Conservation (phyloP, 2,329 filamentous ascomycete species). For the Venturia nashicola region DNA sequence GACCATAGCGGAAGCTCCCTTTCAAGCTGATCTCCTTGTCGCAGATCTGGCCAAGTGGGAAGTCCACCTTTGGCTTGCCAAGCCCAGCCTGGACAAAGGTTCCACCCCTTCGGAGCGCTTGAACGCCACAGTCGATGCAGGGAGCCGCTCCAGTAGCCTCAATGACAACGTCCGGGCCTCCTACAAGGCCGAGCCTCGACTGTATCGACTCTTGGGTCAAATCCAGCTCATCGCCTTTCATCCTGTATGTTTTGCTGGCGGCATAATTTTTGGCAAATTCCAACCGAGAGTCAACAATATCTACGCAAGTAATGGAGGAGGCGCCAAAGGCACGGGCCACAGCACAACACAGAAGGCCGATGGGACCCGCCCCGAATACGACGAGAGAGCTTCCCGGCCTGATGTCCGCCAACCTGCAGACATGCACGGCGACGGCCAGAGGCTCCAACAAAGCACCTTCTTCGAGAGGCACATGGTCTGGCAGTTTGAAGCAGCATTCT, state of each 20-base stretch:
- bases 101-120: conserved; percentile 14
- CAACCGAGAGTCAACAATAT: conserved; percentile 14
- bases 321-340: conserved; percentile 16
- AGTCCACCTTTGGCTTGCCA: conserved; percentile 30
- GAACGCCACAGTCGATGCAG: conserved; percentile 15
- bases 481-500: conserved; percentile 19
- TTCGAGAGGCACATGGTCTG: conserved; percentile 16
- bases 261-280: conserved; percentile 16
- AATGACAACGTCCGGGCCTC: conserved; percentile 16
- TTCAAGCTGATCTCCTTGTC: conserved; percentile 36
- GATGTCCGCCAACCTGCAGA: conserved; percentile 13
- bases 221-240: conserved; percentile 13
- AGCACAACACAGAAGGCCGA: conserved; percentile 17
- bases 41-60: conserved; percentile 39
- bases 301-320: conserved; percentile 14
- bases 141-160: conserved; percentile 17
- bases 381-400: conserved; percentile 13
- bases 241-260: conserved; percentile 6
- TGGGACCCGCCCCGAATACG: conserved; percentile 16
- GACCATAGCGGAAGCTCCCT: conserved; percentile 39
- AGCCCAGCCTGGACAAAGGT: conserved; percentile 17
- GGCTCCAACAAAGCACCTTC: conserved; percentile 19
- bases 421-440: conserved; percentile 17
- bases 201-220: conserved; percentile 6
- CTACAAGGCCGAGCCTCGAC: conserved; percentile 12